Conservation (phyloP, 331 rosid species). For the Prunus yedoensis region DNA sequence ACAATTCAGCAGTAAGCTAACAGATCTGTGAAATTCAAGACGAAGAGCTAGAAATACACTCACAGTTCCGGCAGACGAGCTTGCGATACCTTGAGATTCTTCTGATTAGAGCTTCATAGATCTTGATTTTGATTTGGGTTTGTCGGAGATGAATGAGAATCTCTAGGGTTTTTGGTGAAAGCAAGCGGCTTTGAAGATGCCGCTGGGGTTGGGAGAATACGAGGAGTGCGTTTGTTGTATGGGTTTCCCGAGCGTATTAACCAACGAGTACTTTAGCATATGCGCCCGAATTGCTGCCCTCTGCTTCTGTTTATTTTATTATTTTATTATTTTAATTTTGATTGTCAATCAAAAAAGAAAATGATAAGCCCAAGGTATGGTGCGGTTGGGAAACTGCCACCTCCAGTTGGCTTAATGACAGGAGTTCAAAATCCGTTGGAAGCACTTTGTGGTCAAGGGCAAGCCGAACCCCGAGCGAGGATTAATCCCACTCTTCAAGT, state of each 20-base stretch:
- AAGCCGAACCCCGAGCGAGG: no score
- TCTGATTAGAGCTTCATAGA: neutral
- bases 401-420: no score
- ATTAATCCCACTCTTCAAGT: no score
- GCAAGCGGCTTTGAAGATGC: slow-evolving; percentile 21
- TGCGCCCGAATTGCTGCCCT: neutral
- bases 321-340: neutral
- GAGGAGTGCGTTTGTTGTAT: slow-evolving; percentile 1
- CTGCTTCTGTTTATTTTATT: neutral
- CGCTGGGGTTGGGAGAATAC: slow-evolving; percentile 14
- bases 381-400: no score
- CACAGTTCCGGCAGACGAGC: slow-evolving; percentile 4
- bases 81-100: neutral
- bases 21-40: slow-evolving; percentile 19
- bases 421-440: no score
- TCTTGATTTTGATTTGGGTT: slow-evolving; percentile 6
- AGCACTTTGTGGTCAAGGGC: no score
- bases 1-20: neutral
- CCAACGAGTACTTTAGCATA: neutral
- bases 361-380: no score
- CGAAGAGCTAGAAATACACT: neutral
- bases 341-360: no score
- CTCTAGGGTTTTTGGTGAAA: slow-evolving; percentile 27
- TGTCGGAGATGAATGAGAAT: slow-evolving; percentile 14
- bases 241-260: neutral